Percentiles rank a stretch among this genome's conserved stretches.
These are phyloP conservation scores for Wickerhamomyces bovis DNA, from an alignment of 805 yeast species.

Conservation along the genomic window DNA sequence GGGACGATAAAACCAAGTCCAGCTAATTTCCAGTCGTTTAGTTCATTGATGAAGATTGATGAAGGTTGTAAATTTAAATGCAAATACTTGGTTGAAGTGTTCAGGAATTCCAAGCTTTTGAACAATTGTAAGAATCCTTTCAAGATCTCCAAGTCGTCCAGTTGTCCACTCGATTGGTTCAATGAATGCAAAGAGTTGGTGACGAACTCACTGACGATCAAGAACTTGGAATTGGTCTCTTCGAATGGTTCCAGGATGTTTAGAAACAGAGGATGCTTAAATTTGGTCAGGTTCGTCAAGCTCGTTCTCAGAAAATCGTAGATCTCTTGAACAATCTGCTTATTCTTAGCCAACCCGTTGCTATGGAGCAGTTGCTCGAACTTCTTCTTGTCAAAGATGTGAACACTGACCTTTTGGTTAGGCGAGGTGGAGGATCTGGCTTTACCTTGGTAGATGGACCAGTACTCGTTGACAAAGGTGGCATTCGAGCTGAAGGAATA, in stretches of 20 bases:
- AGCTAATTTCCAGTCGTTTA: constrained; percentile 90
- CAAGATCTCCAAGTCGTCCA: constrained; percentile 69
- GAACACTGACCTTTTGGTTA: constrained; percentile 58
- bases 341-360: constrained; percentile 42
- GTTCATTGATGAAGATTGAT: constrained; percentile 69
- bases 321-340: constrained; percentile 52
- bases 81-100: constrained; percentile 64
- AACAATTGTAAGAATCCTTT: constrained; percentile 78
- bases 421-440: constrained; percentile 42
- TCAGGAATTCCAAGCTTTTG: constrained; percentile 78
- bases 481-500: constrained; percentile 64
- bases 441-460: constrained; percentile 80
- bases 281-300: constrained; percentile 64
- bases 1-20: constrained; percentile 63
- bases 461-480: constrained; percentile 65
- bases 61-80: constrained; percentile 78
- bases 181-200: constrained; percentile 43
- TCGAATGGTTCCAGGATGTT: constrained; percentile 86
- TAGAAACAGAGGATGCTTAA: constrained; percentile 85
- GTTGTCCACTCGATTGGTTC: constrained; percentile 25
- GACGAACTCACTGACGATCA: constrained; percentile 83
- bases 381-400: constrained; percentile 77
- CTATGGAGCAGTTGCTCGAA: constrained; percentile 51
- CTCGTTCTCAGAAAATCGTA: constrained; percentile 62
- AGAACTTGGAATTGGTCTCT: constrained; percentile 68